A percentile compares a stretch with the other conserved stretches of the same genome.
Conservation (phyloP, 1,284 basidiomycete genomes). For the Rhodotorula sp. region DNA sequence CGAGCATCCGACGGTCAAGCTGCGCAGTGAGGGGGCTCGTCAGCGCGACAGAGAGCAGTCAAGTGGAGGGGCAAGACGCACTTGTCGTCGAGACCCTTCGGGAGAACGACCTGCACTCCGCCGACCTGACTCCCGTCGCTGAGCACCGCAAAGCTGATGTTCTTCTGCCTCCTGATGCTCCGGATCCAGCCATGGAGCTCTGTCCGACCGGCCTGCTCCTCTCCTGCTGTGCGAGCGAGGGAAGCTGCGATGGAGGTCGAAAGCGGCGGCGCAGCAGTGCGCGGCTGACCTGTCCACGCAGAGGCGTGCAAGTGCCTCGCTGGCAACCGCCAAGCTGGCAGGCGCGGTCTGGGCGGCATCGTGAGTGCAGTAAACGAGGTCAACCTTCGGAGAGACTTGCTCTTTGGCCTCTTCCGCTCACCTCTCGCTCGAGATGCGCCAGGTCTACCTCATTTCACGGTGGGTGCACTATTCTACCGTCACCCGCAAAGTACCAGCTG, state of each 20-base stretch:
- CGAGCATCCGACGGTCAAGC: slow-evolving; percentile 39
- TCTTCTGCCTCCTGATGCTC: slow-evolving; percentile 80
- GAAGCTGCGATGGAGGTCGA: slow-evolving; percentile 8
- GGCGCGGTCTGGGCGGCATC: not conserved
- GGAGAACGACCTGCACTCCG: slow-evolving; percentile 76
- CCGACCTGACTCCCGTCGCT: slow-evolving; percentile 72
- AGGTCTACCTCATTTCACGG: slow-evolving; percentile 24
- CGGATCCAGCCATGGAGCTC: slow-evolving; percentile 72
- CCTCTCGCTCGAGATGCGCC: not conserved
- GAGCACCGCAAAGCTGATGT: slow-evolving; percentile 76
- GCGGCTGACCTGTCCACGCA: not conserved
- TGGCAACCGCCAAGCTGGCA: not conserved
- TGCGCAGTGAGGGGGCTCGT: slow-evolving; percentile 48
- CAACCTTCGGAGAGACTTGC: not conserved
- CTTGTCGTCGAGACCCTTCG: slow-evolving; percentile 50
- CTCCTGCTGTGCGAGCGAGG: not conserved
- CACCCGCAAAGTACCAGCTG: too few species aligned
- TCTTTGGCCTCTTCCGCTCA: not conserved
- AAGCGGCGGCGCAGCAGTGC: not conserved
- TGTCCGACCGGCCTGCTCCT: not conserved
- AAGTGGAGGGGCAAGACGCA: slow-evolving; percentile 29
- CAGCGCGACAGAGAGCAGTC: not conserved
- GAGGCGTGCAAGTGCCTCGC: not conserved
- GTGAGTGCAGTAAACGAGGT: not conserved
- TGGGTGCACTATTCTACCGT: not conserved